Conservation (phyloP, 2,329 filamentous ascomycete genomes). For the Fusarium nodosum region DNA sequence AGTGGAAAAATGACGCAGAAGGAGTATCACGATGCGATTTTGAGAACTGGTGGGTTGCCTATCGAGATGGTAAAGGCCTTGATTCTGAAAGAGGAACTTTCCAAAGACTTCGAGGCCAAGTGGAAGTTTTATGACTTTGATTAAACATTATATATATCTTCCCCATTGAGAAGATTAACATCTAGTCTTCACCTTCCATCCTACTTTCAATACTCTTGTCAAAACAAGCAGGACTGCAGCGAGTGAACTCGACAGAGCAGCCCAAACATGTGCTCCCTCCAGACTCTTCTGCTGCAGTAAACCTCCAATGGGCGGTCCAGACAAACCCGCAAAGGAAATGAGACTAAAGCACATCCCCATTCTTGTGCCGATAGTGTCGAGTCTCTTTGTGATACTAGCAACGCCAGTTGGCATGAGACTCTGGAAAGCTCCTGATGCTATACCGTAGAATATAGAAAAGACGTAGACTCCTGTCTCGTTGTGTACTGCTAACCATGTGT, state of each 20-base stretch:
- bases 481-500: constrained; percentile 56
- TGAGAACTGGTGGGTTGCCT: constrained; percentile 29
- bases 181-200: constrained; percentile 37
- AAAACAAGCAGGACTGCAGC: constrained; percentile 42
- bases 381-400: constrained; percentile 56
- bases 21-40: constrained; percentile 36
- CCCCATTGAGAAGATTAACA: constrained; percentile 23
- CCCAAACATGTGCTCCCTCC: constrained; percentile 54
- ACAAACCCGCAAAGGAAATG: constrained; percentile 55
- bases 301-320: constrained; percentile 58
- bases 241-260: constrained; percentile 50
- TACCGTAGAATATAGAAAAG: constrained; percentile 53
- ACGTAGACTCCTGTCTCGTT: constrained; percentile 53
- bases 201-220: constrained; percentile 36
- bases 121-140: constrained; percentile 43
- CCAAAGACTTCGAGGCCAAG: constrained; percentile 23
- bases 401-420: constrained; percentile 58
- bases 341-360: constrained; percentile 60
- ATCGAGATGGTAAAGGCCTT: constrained; percentile 42
- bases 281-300: constrained; percentile 44
- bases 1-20: constrained; percentile 25
- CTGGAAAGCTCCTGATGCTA: constrained; percentile 55
- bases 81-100: constrained; percentile 21
- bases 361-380: constrained; percentile 57
- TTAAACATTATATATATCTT: constrained; percentile 2